Evolutionary conservation across 192 early-diverging fungal species (phyloP).

Genomic region (Allomyces macrogynus): DNA sequence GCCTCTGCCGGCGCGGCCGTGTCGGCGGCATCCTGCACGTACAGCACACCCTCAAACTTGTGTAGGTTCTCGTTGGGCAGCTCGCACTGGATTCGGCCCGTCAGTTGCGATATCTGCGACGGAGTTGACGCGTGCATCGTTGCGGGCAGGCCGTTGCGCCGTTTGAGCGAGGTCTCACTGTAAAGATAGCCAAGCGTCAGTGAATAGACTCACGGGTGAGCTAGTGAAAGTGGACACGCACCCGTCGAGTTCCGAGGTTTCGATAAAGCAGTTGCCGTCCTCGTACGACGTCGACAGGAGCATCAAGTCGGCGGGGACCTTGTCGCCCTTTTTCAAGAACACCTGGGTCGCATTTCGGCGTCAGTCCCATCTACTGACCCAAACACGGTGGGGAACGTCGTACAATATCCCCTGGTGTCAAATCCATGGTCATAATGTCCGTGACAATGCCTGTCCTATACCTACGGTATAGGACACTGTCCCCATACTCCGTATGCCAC

Average conservation of each 20-base stretch:
- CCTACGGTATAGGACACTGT: too few species aligned
- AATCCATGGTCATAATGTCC: conserved; percentile 11
- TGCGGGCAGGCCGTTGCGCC: conserved; percentile 14
- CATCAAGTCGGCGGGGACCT: conserved; percentile 25
- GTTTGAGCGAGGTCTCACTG: conserved; percentile 34
- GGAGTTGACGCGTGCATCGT: not conserved
- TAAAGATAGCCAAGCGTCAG: too few species aligned
- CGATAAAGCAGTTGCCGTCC: conserved; percentile 34
- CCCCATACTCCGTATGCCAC: too few species aligned
- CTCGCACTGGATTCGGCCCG: conserved; percentile 25
- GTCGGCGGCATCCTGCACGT: too few species aligned
- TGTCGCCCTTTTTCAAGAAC: conserved; percentile 26
- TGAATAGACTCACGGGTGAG: too few species aligned
- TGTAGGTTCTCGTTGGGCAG: conserved; percentile 26
- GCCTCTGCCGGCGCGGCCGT: too few species aligned
- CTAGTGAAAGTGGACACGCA: too few species aligned
- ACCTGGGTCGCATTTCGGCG: not conserved
- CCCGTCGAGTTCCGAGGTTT: conserved; percentile 35
- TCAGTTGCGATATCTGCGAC: not conserved
- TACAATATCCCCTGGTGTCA: conserved; percentile 21
- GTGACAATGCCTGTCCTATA: too few species aligned
- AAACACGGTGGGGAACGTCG: too few species aligned
- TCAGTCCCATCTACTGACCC: too few species aligned
- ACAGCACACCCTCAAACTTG: conserved; percentile 26
- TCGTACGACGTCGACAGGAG: conserved; percentile 20